Evolutionary conservation across 176 grass and related monocot species (phyloP).

Genomic region (Bonia amplexicaulis): DNA sequence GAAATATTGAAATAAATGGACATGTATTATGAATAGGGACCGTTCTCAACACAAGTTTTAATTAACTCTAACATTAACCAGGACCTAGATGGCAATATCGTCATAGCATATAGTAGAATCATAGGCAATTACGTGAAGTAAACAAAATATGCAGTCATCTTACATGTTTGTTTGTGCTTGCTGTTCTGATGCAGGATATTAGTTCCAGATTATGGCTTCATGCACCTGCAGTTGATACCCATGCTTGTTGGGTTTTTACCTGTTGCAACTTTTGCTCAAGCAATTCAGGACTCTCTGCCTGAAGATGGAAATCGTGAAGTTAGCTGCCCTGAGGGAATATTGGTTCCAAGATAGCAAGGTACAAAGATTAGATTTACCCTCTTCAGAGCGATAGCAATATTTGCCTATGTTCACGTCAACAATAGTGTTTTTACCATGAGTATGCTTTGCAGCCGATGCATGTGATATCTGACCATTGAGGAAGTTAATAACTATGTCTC

Average conservation of each 20-base stretch:
- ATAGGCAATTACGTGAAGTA: too few relatives aligned
- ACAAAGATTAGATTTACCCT: conserved; percentile 9
- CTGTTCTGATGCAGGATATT: conserved; percentile 62
- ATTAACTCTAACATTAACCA: neutral
- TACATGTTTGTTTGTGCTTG: conserved; percentile 9
- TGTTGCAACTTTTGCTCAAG: conserved; percentile 75
- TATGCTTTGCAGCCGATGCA: neutral
- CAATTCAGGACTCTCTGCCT: conserved; percentile 62
- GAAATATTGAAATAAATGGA: neutral
- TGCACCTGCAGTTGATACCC: conserved; percentile 95
- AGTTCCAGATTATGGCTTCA: conserved; percentile 72
- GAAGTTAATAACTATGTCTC: conserved; percentile 3
- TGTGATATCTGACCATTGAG: conserved; percentile 19
- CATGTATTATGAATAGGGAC: neutral
- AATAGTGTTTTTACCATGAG: neutral
- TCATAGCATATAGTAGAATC: neutral
- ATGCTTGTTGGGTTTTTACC: conserved; percentile 93
- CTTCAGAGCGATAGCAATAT: neutral
- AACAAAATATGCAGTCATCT: neutral
- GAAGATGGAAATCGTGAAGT: conserved; percentile 39
- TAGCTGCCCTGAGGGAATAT: conserved; percentile 7
- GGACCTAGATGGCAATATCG: neutral
- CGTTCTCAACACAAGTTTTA: neutral
- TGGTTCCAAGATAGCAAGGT: conserved; percentile 23
- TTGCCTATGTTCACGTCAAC: conserved; percentile 12